Evolutionary conservation across 1,284 basidiomycete genomes (phyloP), one percentile per base, ranked within the genome.

Genomic region (Cryptococcus wingfieldii): DNA sequence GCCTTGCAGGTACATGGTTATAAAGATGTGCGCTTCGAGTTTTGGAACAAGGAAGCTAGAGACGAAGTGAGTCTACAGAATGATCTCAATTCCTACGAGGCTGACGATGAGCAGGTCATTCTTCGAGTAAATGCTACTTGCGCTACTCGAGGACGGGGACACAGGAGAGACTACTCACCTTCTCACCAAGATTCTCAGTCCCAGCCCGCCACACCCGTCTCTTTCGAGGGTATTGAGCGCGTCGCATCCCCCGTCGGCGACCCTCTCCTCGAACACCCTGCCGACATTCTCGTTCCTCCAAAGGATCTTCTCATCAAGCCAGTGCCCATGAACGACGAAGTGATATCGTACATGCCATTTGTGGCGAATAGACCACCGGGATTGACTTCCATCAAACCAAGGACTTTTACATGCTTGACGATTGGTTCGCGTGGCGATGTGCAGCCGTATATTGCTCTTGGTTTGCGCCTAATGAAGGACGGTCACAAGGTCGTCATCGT

Each of bases 401-500:
- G 75, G 10, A 69, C 68, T 5, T 78, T 78, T 55, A 65, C 69
- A 7, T 68, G 70, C 55, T 68, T 81, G 31, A 81, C 79, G 2
- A 80, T 80, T 38, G 80, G 80, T 13, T 78, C 77, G 4, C 65
- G 79, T 38, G 80, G 79, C 12, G 80, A 81, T 55, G 73, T 81
- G 2, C 79, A 81, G 63, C 80, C 80, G 4, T 80, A 79, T 59
- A 79, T 80, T 50, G 79, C 79, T 5, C 65, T 80, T 13, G 41
- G 41, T 42, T 52, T 77, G 46, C 63, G 75, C 12, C 69, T 84
- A 48, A 79, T 78, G 77, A 77, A 76, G 61, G 79, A 83, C 57
- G 82, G 82, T 0, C 84, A 86, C 63, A 71, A 70, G n/a, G 69
- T 70, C 14, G 63, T 67, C 7, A 84, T 86, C 50, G 82, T 84